These are phyloP conservation scores for Porpolomopsis calyptriformis DNA, from an alignment of 768 basidiomycete species.

Conservation along the genomic window DNA sequence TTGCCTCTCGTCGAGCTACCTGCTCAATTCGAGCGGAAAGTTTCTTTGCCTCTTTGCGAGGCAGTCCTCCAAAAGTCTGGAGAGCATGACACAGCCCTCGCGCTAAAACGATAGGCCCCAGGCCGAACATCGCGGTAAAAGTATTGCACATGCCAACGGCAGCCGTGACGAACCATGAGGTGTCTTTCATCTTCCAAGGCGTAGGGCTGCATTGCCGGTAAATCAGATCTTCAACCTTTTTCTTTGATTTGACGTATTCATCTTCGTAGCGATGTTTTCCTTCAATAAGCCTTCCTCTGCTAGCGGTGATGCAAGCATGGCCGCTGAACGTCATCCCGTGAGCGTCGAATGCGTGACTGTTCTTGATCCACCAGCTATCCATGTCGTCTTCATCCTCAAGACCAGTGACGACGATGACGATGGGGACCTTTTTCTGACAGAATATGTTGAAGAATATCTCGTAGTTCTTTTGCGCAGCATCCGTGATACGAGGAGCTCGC, in stretches of 20 bases:
- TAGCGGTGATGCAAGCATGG: constrained; percentile 25
- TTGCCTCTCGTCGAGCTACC: too few relatives aligned
- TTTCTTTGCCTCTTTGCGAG: too few relatives aligned
- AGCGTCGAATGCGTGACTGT: constrained; percentile 15
- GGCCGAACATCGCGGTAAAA: too few relatives aligned
- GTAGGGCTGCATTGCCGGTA: too few relatives aligned
- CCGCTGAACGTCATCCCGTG: constrained; percentile 20
- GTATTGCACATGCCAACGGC: too few relatives aligned
- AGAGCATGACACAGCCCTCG: too few relatives aligned
- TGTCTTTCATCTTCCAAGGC: too few relatives aligned
- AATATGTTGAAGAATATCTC: constrained; percentile 27
- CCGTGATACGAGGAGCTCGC: constrained; percentile 27
- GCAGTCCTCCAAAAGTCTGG: too few relatives aligned
- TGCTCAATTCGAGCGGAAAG: too few relatives aligned
- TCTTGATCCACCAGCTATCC: constrained; percentile 23
- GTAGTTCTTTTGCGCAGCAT: constrained; percentile 28
- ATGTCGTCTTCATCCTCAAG: constrained; percentile 25
- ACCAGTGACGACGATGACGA: constrained; percentile 28
- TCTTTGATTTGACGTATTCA: constrained; percentile 16
- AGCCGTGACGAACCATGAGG: too few relatives aligned
- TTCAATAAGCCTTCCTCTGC: background rate
- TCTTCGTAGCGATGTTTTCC: constrained; percentile 3
- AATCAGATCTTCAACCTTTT: constrained; percentile 14
- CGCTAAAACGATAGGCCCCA: too few relatives aligned
- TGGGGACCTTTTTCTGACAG: constrained; percentile 29